Evolutionary conservation across 805 yeast species (phyloP).

Genomic region (Saccharomycopsis lassenensis): DNA sequence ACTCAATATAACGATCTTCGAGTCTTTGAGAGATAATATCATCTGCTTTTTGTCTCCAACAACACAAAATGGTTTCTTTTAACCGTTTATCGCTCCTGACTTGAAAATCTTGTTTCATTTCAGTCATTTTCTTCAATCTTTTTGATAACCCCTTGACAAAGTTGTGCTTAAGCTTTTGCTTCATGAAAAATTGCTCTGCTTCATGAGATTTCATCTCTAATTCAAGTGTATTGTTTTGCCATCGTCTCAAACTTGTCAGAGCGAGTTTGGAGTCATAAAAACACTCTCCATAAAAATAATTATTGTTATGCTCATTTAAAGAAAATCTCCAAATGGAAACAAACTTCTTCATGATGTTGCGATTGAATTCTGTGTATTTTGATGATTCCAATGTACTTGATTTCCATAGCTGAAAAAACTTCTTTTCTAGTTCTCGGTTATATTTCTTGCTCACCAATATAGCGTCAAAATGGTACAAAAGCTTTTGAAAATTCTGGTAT

Average conservation of each 20-base stretch:
- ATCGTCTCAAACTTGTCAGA: conserved; percentile 2
- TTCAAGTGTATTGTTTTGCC: conserved; percentile 3
- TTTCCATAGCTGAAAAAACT: conserved; percentile 6
- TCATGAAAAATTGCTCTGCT: conserved; percentile 9
- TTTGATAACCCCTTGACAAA: neutral
- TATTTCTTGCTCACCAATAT: conserved; percentile 4
- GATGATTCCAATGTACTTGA: too few species aligned
- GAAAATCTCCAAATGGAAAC: conserved; percentile 9
- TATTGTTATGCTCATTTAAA: neutral
- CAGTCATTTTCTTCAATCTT: neutral
- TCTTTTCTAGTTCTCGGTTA: conserved; percentile 2
- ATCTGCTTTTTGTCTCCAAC: neutral
- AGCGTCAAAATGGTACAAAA: conserved; percentile 6
- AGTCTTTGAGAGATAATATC: conserved; percentile 2
- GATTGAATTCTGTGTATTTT: neutral
- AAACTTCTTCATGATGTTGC: neutral
- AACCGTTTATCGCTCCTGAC: neutral
- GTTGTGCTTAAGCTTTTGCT: neutral
- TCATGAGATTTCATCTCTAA: neutral
- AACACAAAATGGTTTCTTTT: neutral
- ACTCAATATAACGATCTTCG: neutral
- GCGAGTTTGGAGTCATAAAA: conserved; percentile 1
- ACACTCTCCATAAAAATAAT: neutral
- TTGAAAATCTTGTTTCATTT: neutral
- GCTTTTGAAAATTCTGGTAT: neutral